Evolutionary conservation across 257 asterid species (phyloP).

Genomic region (Petunia secreta): DNA sequence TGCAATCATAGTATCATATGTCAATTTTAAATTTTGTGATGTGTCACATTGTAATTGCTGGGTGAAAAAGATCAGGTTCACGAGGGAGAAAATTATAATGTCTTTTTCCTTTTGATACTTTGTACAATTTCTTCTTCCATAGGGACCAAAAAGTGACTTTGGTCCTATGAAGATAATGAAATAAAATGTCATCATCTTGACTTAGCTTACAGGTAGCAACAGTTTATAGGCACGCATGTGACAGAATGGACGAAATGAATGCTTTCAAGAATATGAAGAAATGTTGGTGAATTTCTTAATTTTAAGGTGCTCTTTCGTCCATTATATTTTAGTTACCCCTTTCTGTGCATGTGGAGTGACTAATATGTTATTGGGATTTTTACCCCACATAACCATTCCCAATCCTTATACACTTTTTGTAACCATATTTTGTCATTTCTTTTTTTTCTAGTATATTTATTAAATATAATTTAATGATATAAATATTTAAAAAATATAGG

Average conservation of each 20-base stretch:
- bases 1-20: not conserved
- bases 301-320: not conserved
- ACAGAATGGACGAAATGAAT: constrained; percentile 25
- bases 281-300: not conserved
- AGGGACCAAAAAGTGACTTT: constrained; percentile 15
- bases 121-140: not conserved
- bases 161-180: constrained; percentile 6
- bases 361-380: not conserved
- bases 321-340: not conserved
- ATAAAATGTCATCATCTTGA: constrained; percentile 9
- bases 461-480: no score
- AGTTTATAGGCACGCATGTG: not conserved
- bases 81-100: constrained; percentile 16
- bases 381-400: no score
- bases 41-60: not conserved
- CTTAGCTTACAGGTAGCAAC: not conserved
- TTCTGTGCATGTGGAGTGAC: not conserved
- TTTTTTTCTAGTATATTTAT: no score
- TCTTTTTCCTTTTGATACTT: not conserved
- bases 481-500: no score
- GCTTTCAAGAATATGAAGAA: constrained; percentile 5
- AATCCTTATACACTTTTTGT: no score
- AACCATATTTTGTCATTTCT: no score
- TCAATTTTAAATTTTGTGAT: not conserved
- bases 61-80: not conserved